phyloP scores from a whole-genome alignment of 768 basidiomycete species.

The Calocera viscosa region DNA sequence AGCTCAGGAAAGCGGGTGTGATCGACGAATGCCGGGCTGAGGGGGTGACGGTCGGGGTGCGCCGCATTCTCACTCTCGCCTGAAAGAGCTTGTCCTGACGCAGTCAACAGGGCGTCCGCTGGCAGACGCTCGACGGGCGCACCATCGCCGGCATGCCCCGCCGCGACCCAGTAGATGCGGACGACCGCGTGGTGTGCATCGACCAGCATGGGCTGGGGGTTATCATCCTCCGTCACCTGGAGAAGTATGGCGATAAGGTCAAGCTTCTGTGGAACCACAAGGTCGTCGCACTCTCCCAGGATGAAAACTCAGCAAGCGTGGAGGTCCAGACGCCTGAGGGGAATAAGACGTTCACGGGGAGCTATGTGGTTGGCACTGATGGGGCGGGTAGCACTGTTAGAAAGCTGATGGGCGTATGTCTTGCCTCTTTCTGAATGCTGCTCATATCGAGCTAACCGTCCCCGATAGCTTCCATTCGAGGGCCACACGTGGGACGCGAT shows the following conservation, averaged over 20 bases:
- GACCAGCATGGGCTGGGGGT: neutral
- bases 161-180: neutral
- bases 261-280: conserved; percentile 6
- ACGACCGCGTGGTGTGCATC: neutral
- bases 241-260: neutral
- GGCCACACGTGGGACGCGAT: neutral
- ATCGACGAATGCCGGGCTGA: neutral
- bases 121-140: conserved; percentile 1
- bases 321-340: neutral
- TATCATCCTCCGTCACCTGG: neutral
- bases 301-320: neutral
- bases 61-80: neutral
- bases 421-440: neutral
- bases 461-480: neutral
- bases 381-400: neutral
- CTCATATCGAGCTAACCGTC: neutral
- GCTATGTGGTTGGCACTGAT: neutral
- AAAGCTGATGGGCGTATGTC: neutral
- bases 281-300: neutral
- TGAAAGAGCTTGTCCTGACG: neutral
- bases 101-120: neutral
- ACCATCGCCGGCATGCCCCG: neutral
- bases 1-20: conserved; percentile 4
- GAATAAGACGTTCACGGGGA: neutral
- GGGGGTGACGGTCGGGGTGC: neutral